These are phyloP conservation scores for Cucumis hystrix DNA, from an alignment of 306 rosid species.

Conservation along the genomic window DNA sequence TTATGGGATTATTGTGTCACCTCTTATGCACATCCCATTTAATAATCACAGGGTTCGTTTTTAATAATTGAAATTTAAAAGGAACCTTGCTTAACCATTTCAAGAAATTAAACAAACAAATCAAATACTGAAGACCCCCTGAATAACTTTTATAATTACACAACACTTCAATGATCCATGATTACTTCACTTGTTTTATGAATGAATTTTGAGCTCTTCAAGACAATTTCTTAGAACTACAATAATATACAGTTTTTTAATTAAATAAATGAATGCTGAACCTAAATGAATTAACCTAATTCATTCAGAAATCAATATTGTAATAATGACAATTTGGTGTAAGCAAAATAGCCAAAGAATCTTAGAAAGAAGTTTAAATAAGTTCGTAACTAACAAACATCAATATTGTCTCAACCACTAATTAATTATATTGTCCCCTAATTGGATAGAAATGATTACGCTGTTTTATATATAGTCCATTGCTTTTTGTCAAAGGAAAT, in stretches of 20 bases:
- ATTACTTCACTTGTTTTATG: too few species aligned
- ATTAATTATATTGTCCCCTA: constrained; percentile 5
- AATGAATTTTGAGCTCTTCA: too few species aligned
- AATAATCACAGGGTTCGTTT: neutral
- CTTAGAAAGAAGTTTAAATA: neutral
- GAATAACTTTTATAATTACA: too few species aligned
- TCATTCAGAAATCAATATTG: neutral
- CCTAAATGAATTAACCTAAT: neutral
- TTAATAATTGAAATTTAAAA: neutral
- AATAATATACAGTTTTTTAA: too few species aligned
- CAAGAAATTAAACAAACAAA: neutral
- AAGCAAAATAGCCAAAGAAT: neutral
- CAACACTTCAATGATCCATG: too few species aligned
- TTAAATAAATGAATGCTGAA: neutral
- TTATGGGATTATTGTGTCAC: neutral
- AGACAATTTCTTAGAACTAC: too few species aligned
- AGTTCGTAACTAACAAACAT: neutral
- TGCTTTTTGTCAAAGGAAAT: neutral
- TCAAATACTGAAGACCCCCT: too few species aligned
- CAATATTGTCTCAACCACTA: neutral
- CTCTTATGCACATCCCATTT: neutral
- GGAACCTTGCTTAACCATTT: neutral
- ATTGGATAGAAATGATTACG: neutral
- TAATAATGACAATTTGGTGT: neutral
- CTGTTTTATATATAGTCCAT: neutral